Evolutionary conservation across 305 asterid species (phyloP).

Genomic region (Fraxinus sp.): DNA sequence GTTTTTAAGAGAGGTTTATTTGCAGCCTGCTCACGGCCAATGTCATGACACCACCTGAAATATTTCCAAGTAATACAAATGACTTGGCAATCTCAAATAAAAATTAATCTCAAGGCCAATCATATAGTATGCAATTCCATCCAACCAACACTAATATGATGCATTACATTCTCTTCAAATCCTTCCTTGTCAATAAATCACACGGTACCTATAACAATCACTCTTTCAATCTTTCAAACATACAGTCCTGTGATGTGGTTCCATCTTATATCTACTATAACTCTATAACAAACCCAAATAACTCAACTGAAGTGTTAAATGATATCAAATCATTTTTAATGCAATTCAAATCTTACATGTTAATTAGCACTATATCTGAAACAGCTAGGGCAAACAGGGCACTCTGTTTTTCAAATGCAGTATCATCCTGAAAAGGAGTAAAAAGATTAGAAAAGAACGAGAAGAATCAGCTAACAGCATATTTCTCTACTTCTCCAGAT

Average conservation of each 20-base stretch:
- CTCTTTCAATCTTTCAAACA: neutral
- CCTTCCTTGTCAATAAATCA: neutral
- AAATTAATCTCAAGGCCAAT: neutral
- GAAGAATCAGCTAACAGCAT: neutral
- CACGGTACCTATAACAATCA: neutral
- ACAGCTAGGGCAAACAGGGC: slow-evolving; percentile 95
- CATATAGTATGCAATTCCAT: neutral
- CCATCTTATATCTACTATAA: neutral
- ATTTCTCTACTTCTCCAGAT: neutral
- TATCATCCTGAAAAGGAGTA: slow-evolving; percentile 61
- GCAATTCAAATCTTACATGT: slow-evolving; percentile 65
- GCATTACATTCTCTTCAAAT: neutral
- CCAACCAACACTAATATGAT: neutral
- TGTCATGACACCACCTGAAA: slow-evolving; percentile 97
- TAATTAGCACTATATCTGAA: slow-evolving; percentile 89
- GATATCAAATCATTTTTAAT: slow-evolving; percentile 14
- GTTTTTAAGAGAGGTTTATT: slow-evolving; percentile 94
- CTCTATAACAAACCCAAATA: neutral
- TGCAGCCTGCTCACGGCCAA: slow-evolving; percentile 99
- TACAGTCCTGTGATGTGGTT: neutral
- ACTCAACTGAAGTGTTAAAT: neutral
- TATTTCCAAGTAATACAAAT: slow-evolving; percentile 18
- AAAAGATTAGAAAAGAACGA: slow-evolving; percentile 30
- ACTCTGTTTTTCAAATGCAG: slow-evolving; percentile 88
- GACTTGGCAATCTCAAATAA: neutral